These are phyloP conservation scores for Afroboletus lepidellus DNA, from an alignment of 1,284 basidiomycete genomes.

Conservation along the genomic window DNA sequence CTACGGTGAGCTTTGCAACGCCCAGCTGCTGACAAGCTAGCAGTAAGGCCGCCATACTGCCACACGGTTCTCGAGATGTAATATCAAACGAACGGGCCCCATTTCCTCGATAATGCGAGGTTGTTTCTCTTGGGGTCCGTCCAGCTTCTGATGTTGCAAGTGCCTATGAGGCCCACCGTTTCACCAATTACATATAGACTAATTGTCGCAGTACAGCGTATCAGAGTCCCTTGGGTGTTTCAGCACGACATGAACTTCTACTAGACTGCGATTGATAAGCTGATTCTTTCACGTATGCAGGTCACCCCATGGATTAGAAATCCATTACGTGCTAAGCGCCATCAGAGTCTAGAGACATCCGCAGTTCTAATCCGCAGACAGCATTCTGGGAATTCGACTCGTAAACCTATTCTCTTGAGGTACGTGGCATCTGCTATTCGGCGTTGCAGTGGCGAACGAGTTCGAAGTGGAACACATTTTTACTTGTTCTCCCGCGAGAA, in stretches of 20 bases:
- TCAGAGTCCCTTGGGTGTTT: constrained; percentile 48
- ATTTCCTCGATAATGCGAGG: constrained; percentile 50
- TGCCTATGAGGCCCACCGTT: not conserved
- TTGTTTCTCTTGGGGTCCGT: constrained; percentile 70
- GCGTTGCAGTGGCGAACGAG: no score
- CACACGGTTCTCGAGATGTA: not conserved
- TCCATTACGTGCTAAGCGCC: not conserved
- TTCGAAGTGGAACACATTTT: no score
- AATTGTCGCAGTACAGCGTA: constrained; percentile 59
- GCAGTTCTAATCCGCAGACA: not conserved
- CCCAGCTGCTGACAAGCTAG: constrained; percentile 64
- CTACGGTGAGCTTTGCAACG: constrained; percentile 72
- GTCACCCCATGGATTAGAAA: not conserved
- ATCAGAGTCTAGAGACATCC: not conserved
- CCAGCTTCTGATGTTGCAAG: constrained; percentile 53
- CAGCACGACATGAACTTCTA: not conserved
- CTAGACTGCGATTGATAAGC: not conserved
- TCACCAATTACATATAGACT: constrained; percentile 37
- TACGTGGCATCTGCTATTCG: not conserved
- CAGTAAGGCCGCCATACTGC: constrained; percentile 77
- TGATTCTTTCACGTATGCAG: constrained; percentile 3
- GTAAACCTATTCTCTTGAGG: not conserved
- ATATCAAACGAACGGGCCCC: not conserved
- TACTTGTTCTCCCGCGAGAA: no score
- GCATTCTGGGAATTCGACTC: no score